phyloP scores from a whole-genome alignment of 306 rosid species.

The Citrullus amarus region DNA sequence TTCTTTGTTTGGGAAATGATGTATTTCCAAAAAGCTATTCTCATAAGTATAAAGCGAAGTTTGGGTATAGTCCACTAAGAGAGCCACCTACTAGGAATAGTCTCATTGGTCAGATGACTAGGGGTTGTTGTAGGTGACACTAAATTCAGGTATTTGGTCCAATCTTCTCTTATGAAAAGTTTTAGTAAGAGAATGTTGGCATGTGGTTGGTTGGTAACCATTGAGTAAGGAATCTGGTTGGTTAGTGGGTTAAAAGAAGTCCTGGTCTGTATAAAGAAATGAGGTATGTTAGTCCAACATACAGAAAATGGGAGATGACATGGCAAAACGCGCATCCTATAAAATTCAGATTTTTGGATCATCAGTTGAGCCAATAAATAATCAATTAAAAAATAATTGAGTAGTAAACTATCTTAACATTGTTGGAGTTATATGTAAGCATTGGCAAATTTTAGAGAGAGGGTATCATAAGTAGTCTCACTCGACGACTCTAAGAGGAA shows the following conservation, averaged over 20 bases:
- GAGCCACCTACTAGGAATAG: not conserved
- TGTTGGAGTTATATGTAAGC: too few species aligned
- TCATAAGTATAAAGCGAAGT: not conserved
- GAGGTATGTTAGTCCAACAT: too few species aligned
- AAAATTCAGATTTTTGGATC: too few species aligned
- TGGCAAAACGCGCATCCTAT: too few species aligned
- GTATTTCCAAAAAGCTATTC: not conserved
- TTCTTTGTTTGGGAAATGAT: not conserved
- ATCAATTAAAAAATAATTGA: too few species aligned
- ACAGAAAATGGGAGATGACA: too few species aligned
- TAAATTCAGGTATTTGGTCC: not conserved
- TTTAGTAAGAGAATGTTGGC: not conserved
- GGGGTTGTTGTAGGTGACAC: not conserved
- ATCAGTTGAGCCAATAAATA: too few species aligned
- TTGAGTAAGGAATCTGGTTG: not conserved
- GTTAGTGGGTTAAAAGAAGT: not conserved
- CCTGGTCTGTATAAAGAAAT: not conserved
- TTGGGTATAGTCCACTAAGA: not conserved
- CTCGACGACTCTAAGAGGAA: too few species aligned
- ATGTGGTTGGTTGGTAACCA: not conserved
- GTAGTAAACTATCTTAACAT: too few species aligned
- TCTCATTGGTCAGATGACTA: not conserved
- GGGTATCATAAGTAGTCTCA: too few species aligned
- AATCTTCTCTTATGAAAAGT: not conserved
- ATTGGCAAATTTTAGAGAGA: too few species aligned